Evolutionary conservation across 2,329 filamentous ascomycete species (phyloP).

Genomic region (Calonectria pauciramosa): DNA sequence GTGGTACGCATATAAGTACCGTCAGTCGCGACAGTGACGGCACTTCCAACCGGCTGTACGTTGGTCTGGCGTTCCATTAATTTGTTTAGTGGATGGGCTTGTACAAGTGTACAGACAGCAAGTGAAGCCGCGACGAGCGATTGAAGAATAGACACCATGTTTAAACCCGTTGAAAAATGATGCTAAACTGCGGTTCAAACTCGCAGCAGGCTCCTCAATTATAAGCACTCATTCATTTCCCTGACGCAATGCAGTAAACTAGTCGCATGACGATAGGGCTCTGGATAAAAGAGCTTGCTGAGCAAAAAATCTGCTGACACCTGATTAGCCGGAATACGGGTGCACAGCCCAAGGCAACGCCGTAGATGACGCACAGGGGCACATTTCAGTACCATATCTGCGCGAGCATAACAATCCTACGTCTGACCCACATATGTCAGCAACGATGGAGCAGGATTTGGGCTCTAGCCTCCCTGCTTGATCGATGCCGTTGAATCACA

Average conservation of each 20-base stretch:
- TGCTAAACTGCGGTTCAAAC: not conserved
- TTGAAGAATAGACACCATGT: not conserved
- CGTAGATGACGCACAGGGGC: not conserved
- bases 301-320: not conserved
- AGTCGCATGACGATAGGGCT: not conserved
- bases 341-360: not conserved
- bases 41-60: not conserved
- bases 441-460: not conserved
- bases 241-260: not conserved
- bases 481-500: not conserved
- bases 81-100: not conserved
- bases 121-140: not conserved
- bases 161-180: too few relatives aligned
- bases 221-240: not conserved
- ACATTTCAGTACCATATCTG: not conserved
- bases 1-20: conserved; percentile 1
- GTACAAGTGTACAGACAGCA: not conserved
- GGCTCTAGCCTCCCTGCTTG: not conserved
- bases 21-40: not conserved
- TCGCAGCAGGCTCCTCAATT: not conserved
- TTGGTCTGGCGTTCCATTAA: not conserved
- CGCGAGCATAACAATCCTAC: not conserved
- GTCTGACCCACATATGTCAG: not conserved
- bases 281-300: not conserved
- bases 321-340: not conserved